Evolutionary conservation across 2,329 filamentous ascomycete species (phyloP).

Genomic region (Colletotrichum liaoningense): DNA sequence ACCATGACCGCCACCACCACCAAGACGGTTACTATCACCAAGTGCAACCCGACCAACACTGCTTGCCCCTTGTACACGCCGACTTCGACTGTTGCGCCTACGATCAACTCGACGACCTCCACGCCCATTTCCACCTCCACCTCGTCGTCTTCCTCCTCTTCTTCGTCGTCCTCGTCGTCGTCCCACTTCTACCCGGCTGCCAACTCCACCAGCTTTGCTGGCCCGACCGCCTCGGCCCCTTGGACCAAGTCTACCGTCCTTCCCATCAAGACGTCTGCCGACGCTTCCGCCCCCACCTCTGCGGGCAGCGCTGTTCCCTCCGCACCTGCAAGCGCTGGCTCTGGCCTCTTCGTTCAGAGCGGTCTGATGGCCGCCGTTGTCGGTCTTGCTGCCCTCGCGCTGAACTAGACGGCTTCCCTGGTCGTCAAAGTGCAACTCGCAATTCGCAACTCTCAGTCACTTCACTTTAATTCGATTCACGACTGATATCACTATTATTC

Average conservation of each 20-base stretch:
- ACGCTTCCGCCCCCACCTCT: slow-evolving; percentile 29
- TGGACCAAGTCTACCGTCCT: slow-evolving; percentile 41
- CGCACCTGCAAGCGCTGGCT: slow-evolving; percentile 45
- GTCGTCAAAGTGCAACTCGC: neutral
- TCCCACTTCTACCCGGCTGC: slow-evolving; percentile 44
- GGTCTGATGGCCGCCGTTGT: slow-evolving; percentile 53
- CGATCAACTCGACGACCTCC: slow-evolving; percentile 37
- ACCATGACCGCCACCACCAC: slow-evolving; percentile 58
- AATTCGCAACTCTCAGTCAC: slow-evolving; percentile 8
- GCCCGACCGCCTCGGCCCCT: slow-evolving; percentile 39
- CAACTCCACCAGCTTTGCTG: slow-evolving; percentile 47
- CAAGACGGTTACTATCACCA: slow-evolving; percentile 58
- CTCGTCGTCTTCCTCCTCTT: slow-evolving; percentile 7
- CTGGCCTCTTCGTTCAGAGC: slow-evolving; percentile 50
- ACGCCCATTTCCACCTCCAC: slow-evolving; percentile 33
- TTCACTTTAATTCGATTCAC: slow-evolving; percentile 33
- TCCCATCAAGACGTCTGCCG: slow-evolving; percentile 34
- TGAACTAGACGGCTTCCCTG: slow-evolving; percentile 38
- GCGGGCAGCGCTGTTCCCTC: slow-evolving; percentile 40
- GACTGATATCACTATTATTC: slow-evolving; percentile 39
- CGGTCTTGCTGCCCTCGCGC: slow-evolving; percentile 52
- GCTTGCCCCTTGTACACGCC: slow-evolving; percentile 54
- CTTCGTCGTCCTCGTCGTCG: slow-evolving; percentile 31
- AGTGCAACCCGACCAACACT: slow-evolving; percentile 56
- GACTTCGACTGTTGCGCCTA: slow-evolving; percentile 41